Evolutionary conservation across 805 yeast species (phyloP).

Genomic region (Starmerella apis): DNA sequence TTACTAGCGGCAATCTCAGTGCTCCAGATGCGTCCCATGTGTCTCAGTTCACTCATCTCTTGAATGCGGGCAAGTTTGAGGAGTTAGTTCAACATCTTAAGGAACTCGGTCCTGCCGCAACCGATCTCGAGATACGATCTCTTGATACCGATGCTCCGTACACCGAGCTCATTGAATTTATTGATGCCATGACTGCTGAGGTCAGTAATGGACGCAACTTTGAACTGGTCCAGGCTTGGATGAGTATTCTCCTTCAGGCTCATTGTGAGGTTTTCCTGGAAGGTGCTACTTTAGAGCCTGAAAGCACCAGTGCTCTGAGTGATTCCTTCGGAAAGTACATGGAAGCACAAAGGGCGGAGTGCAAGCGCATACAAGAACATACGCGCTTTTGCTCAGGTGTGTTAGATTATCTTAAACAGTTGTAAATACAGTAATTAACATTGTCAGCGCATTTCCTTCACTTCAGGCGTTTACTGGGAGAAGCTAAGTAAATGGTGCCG

Average conservation of each 20-base stretch:
- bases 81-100: slow-evolving; percentile 48
- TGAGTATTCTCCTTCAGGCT: slow-evolving; percentile 57
- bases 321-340: slow-evolving; percentile 45
- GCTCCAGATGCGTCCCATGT: slow-evolving; percentile 25
- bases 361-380: slow-evolving; percentile 50
- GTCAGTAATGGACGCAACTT: slow-evolving; percentile 46
- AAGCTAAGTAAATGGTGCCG: no score
- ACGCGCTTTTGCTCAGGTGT: slow-evolving; percentile 77
- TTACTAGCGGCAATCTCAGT: slow-evolving; percentile 8
- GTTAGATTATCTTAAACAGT: slow-evolving; percentile 27
- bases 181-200: slow-evolving; percentile 57
- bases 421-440: background rate
- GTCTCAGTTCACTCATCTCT: slow-evolving; percentile 16
- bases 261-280: slow-evolving; percentile 68
- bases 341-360: slow-evolving; percentile 34
- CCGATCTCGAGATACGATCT: slow-evolving; percentile 82
- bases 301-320: slow-evolving; percentile 27
- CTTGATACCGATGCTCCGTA: slow-evolving; percentile 53
- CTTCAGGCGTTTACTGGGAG: no score
- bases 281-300: slow-evolving; percentile 22
- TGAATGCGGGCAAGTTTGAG: slow-evolving; percentile 31
- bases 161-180: slow-evolving; percentile 52
- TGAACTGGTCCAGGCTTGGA: slow-evolving; percentile 74
- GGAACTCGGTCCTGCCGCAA: slow-evolving; percentile 57
- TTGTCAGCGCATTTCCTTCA: no score